Percentiles rank a stretch among this genome's conserved stretches.
Conservation (phyloP, 75 land plant genomes). For the Larix kaempferi region DNA sequence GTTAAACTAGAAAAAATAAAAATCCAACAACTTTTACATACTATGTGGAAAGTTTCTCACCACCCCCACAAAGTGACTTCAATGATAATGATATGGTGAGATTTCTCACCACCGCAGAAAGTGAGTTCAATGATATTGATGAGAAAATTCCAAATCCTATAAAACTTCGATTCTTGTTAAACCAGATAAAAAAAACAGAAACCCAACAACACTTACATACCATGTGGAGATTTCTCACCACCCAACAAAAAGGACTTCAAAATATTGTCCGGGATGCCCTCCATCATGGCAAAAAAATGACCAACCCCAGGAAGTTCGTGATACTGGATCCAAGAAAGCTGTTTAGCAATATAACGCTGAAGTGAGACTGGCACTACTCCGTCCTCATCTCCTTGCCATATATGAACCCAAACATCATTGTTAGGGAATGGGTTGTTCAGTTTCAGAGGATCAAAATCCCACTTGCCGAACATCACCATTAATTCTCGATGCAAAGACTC, state of each 20-base stretch:
- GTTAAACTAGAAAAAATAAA: too few relatives aligned
- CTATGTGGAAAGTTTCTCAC: too few relatives aligned
- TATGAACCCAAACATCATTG: constrained; percentile 45
- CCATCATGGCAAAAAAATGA: constrained; percentile 41
- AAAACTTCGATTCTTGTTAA: too few relatives aligned
- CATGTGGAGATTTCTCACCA: constrained; percentile 17
- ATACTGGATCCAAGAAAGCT: constrained; percentile 72
- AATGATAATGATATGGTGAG: too few relatives aligned
- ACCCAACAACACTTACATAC: not conserved
- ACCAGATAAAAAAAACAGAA: too few relatives aligned
- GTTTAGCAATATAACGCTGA: constrained; percentile 47
- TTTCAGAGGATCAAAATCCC: constrained; percentile 62
- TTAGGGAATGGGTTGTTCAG: constrained; percentile 63
- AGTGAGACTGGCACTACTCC: constrained; percentile 24
- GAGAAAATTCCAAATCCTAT: too few relatives aligned
- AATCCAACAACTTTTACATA: too few relatives aligned
- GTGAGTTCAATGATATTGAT: too few relatives aligned
- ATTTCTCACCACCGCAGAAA: too few relatives aligned
- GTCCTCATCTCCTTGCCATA: constrained; percentile 61
- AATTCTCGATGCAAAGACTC: constrained; percentile 60
- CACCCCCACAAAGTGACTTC: too few relatives aligned
- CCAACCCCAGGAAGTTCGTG: constrained; percentile 67
- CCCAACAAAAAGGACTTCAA: constrained; percentile 36
- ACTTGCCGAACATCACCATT: constrained; percentile 52
- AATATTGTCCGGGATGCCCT: constrained; percentile 42